These are phyloP conservation scores for Cytidiella melzeri DNA, from an alignment of 768 basidiomycete species.

Conservation along the genomic window DNA sequence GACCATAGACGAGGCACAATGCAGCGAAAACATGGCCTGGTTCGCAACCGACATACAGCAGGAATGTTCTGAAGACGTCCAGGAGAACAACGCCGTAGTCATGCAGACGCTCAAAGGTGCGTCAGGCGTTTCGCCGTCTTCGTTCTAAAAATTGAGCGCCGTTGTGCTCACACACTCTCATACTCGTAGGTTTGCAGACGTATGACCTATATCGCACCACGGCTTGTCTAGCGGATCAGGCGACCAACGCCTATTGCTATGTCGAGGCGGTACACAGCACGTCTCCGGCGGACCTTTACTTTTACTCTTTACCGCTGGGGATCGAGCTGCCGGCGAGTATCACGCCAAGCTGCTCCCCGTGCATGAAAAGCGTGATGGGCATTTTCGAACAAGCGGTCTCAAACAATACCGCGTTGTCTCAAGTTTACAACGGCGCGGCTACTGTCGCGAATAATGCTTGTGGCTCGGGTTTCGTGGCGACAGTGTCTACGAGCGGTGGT, in stretches of 20 bases:
- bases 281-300: constrained; percentile 65
- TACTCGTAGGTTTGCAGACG: constrained; percentile 58
- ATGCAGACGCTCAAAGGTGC: constrained; percentile 50
- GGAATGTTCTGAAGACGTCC: constrained; percentile 53
- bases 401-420: constrained; percentile 10
- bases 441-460: constrained; percentile 41
- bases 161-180: too few relatives aligned
- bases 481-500: not conserved
- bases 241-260: constrained; percentile 67
- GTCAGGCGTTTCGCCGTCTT: too few relatives aligned
- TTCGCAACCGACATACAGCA: constrained; percentile 44
- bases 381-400: constrained; percentile 39
- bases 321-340: constrained; percentile 43
- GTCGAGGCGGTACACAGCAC: constrained; percentile 50
- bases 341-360: constrained; percentile 53
- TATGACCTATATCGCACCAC: constrained; percentile 56
- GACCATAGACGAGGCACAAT: constrained; percentile 38
- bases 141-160: too few relatives aligned
- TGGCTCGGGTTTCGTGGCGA: constrained; percentile 39
- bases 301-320: constrained; percentile 65
- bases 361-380: constrained; percentile 54
- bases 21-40: constrained; percentile 61
- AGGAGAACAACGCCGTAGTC: constrained; percentile 44
- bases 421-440: constrained; percentile 47
- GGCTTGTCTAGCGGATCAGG: constrained; percentile 54